phyloP scores from a whole-genome alignment of 2,329 filamentous ascomycete genomes.

The Colletotrichum camelliae region DNA sequence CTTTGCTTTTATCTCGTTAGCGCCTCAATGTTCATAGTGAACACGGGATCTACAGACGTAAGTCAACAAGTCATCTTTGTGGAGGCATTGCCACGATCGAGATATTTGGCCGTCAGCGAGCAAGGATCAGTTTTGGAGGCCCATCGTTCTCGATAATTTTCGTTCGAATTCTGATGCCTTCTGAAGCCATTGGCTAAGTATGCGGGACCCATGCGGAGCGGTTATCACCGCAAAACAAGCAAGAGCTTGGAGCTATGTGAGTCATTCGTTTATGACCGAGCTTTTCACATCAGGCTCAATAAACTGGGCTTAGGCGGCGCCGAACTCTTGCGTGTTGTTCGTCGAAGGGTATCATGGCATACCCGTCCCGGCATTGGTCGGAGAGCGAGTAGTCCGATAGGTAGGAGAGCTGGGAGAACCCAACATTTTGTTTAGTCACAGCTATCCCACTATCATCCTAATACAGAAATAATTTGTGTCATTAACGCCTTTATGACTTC shows the following conservation, averaged over 20 bases:
- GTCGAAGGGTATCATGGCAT: background rate
- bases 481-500: background rate
- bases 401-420: background rate
- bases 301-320: background rate
- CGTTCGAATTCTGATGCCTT: background rate
- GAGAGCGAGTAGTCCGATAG: background rate
- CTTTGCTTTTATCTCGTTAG: background rate
- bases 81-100: background rate
- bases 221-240: background rate
- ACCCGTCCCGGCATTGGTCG: background rate
- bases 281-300: background rate
- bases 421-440: background rate
- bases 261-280: background rate
- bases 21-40: background rate
- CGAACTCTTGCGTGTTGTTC: background rate
- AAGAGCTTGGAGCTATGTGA: background rate
- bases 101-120: background rate
- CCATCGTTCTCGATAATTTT: background rate
- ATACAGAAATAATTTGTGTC: background rate
- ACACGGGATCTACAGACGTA: too few relatives aligned
- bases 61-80: background rate
- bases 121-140: background rate
- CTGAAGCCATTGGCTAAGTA: rapidly evolving
- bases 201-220: background rate
- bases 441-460: background rate